Evolutionary conservation across 805 yeast genomes (phyloP), one percentile per base, ranked within the genome.

Genomic region (Metschnikowia lunata): DNA sequence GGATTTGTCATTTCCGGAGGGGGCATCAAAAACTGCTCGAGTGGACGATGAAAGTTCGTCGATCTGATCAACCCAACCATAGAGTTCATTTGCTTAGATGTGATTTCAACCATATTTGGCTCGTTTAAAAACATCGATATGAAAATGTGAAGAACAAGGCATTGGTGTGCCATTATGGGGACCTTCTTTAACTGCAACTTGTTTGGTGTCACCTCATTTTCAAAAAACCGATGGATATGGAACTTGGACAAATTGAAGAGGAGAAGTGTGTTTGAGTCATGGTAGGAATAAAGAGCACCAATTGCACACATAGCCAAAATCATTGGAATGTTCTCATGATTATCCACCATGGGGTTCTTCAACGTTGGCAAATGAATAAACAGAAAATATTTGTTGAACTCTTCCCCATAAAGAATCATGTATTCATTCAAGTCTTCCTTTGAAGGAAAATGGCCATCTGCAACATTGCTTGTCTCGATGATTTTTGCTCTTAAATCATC

Each of bases 231-330:
- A 57, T 84, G 88, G 44, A 85, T 78, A 50, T 83, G 78, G 43
- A 69, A 77, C 57, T 85, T 77, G 13, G 87, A 75, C 46, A 85
- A 74, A 57, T 83, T 83, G 61, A 83, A 84, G 46, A 85, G 63
- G 8, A 85, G 69, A 54, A 83, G 72, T 0, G 96, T 86, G 58
- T 86, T 86, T 31, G 82, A 67, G 29, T 88, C 85, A 56, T 85
- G 89, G 64, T 85, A 88, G 0, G 88, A 80, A 57, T 86, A 88
- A 18, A 90, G 71, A 0, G 97, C 96, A 35, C 98, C 98, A 46
- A 90, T 79, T 12, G 96, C 83, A 1, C 93, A 85, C 78, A 89
- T 85, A 2, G 95, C 80, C 43, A 89, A 67, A 6, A 88, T 60
- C 37, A 90, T 71, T 2, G 96, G 90, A 59, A 81, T 62, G 63